These are phyloP conservation scores for Dacryopinax primogenitus DNA, from an alignment of 768 basidiomycete species.

Conservation along the genomic window DNA sequence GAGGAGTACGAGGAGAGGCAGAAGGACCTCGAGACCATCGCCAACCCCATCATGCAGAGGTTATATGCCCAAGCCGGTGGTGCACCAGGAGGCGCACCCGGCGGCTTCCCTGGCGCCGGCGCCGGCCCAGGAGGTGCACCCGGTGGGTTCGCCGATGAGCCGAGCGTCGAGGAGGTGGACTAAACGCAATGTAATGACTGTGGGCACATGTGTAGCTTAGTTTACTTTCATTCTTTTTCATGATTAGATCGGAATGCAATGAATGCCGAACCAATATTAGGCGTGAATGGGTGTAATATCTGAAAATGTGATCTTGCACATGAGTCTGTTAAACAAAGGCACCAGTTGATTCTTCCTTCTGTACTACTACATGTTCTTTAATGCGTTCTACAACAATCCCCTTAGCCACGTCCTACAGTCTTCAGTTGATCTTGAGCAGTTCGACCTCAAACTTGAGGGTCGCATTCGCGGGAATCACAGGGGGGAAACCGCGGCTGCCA, in stretches of 20 bases:
- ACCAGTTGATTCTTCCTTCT: neutral
- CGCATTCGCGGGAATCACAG: neutral
- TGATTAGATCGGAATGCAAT: slow-evolving; percentile 7
- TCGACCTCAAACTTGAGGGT: neutral
- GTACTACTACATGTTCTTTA: neutral
- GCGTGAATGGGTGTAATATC: neutral
- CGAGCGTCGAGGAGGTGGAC: slow-evolving; percentile 77
- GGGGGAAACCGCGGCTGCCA: neutral
- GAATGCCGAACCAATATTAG: neutral
- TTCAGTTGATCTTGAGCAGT: slow-evolving; percentile 3
- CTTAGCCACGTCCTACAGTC: no score
- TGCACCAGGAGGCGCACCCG: slow-evolving; percentile 38
- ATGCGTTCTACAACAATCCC: neutral
- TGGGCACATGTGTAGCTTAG: slow-evolving; percentile 9
- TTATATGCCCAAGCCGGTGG: slow-evolving; percentile 53
- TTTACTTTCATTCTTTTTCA: neutral
- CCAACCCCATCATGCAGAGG: slow-evolving; percentile 57
- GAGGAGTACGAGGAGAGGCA: slow-evolving; percentile 88
- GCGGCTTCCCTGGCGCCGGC: slow-evolving; percentile 57
- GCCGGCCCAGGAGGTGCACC: slow-evolving; percentile 41
- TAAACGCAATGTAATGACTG: slow-evolving; percentile 17
- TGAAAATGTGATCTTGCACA: neutral
- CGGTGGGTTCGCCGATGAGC: slow-evolving; percentile 45
- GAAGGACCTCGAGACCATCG: slow-evolving; percentile 79
- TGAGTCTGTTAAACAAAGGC: neutral